Evolutionary conservation across 176 grass and related monocot genomes (phyloP).

Genomic region (Tuctoria greenei): DNA sequence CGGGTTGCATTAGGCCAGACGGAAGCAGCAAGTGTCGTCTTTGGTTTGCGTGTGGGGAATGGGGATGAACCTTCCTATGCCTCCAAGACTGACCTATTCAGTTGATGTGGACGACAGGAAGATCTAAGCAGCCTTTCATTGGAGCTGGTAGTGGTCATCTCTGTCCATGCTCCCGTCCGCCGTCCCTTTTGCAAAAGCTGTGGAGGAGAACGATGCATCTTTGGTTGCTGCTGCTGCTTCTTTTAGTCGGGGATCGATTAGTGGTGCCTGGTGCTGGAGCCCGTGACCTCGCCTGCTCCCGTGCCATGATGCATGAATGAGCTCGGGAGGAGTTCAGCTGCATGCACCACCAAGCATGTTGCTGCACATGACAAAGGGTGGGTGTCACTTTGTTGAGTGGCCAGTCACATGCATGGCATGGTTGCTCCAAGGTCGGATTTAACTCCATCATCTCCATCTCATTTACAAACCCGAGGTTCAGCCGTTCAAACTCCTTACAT

Average conservation of each 20-base stretch:
- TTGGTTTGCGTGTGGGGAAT: neutral
- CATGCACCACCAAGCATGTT: neutral
- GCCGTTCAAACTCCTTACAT: no score
- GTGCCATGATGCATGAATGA: neutral
- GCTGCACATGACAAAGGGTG: neutral
- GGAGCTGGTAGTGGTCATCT: no score
- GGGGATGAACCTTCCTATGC: slow-evolving; percentile 13
- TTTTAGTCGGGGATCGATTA: no score
- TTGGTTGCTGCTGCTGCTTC: no score
- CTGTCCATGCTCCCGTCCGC: neutral
- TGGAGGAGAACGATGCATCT: neutral
- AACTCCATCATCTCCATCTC: no score
- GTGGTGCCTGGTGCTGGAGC: no score
- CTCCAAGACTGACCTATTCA: neutral
- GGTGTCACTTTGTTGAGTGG: neutral
- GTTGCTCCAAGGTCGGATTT: no score
- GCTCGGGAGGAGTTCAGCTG: neutral
- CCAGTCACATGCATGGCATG: no score
- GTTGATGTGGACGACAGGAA: slow-evolving; percentile 17
- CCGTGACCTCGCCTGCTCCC: neutral
- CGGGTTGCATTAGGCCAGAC: no score
- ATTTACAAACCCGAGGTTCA: no score
- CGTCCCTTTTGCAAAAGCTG: slow-evolving; percentile 12
- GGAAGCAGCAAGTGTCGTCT: neutral
- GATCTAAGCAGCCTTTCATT: slow-evolving; percentile 7